These are phyloP conservation scores for Saposhnikovia divaricata DNA, from an alignment of 129 eudicot species.

Conservation along the genomic window DNA sequence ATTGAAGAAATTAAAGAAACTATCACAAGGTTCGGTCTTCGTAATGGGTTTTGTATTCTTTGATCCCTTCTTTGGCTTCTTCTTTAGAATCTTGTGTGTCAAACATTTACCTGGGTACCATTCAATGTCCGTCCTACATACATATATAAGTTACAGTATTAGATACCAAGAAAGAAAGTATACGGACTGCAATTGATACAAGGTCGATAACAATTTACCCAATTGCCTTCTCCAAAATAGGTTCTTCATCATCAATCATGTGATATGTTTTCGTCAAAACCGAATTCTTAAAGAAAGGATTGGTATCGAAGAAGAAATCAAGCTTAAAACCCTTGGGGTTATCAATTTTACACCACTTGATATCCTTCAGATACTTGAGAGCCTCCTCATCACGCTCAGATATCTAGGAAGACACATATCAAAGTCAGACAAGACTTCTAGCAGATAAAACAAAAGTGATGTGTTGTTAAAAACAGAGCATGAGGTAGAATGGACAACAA, in stretches of 20 bases:
- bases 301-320: slow-evolving; percentile 67
- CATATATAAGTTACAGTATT: background rate
- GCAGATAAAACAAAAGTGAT: background rate
- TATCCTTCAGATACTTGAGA: slow-evolving; percentile 76
- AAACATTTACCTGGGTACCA: slow-evolving; percentile 88
- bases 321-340: slow-evolving; percentile 89
- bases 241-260: slow-evolving; percentile 96
- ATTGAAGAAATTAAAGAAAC: slow-evolving; percentile 89
- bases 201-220: slow-evolving; percentile 38
- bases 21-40: slow-evolving; percentile 76
- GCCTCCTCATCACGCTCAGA: slow-evolving; percentile 89
- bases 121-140: slow-evolving; percentile 81
- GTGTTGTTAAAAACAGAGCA: background rate
- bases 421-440: background rate
- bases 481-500: background rate
- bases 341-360: slow-evolving; percentile 70
- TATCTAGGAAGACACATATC: slow-evolving; percentile 32
- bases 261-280: slow-evolving; percentile 74
- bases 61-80: slow-evolving; percentile 87
- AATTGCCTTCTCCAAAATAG: slow-evolving; percentile 80
- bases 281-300: slow-evolving; percentile 76
- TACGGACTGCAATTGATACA: background rate
- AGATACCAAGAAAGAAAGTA: background rate
- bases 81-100: slow-evolving; percentile 77
- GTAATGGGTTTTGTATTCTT: slow-evolving; percentile 69